Base-by-base conservation (phyloP, 805 yeast species). In the Lachancea mirantina region DNA sequence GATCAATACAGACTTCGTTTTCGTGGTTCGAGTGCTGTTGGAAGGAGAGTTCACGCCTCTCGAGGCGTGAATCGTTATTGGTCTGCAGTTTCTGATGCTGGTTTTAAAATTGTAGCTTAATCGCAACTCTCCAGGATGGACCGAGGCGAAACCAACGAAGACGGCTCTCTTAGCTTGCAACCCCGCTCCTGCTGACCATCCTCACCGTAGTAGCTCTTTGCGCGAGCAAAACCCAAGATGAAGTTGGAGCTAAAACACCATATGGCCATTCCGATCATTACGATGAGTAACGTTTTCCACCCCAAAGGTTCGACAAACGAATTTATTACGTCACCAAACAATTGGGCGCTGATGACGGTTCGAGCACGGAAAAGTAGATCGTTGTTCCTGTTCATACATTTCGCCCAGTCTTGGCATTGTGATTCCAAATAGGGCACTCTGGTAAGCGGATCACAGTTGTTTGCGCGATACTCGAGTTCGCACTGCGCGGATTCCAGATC, bases 231-330 rank as follows among this genome's bases (percentile, higher is more conserved):
- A 1, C 88, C 88, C 50, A 77, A 72, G 3, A 73, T 55, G 41
- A 80, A 75, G 49, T 82, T 82, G 17, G 77, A 69, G 4, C 70
- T 62, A 49, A 78, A 80, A 13, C 70, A 49, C 60, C 73, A 59
- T n/a, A 67, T 59, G 1, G 65, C 45, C 8, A 67, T 38, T 1
- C 55, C 57, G 7, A 65, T 42, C 4, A 64, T 43, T 8, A 72
- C 47, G 3, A 76, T 65, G 4, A 65, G 20, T 27, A 76, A 61
- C 13, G 80, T 72, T 49, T 78, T 76, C 40, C 68, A 57, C 3
- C 84, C 78, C 26, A 82, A 65, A 0, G 85, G 87, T 42, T 80
- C 84, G 13, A 80, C 63, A 34, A 81, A 62, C 0, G 79, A 70
- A 45, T 78, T 77, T 8, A 79, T 43, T 10, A 80, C 60, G 30